phyloP scores from a whole-genome alignment of 2,329 filamentous ascomycete species.

The Xylariaceae sp. region DNA sequence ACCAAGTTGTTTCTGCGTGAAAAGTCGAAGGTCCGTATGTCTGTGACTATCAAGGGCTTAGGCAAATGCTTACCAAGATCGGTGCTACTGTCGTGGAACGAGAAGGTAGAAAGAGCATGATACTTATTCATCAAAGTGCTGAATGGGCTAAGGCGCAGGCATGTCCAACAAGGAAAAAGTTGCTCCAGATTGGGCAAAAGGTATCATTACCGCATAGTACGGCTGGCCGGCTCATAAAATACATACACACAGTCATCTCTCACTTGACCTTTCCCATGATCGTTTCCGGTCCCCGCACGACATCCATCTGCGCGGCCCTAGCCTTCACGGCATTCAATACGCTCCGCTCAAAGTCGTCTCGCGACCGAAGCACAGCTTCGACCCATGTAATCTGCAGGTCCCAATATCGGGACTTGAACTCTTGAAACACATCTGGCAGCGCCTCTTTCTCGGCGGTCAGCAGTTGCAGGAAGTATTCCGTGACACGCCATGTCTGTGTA shows the following conservation, averaged over 20 bases:
- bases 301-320: conserved; percentile 78
- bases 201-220: conserved; percentile 15
- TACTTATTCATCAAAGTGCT: no score
- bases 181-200: no score
- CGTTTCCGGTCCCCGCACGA: conserved; percentile 78
- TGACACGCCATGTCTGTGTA: conserved; percentile 88
- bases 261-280: conserved; percentile 92
- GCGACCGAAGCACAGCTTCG: conserved; percentile 77
- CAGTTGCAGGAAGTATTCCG: conserved; percentile 76
- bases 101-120: no score
- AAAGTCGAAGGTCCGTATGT: no score
- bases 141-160: no score
- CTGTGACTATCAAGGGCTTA: no score
- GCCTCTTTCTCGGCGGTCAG: conserved; percentile 71
- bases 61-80: no score
- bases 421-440: conserved; percentile 73
- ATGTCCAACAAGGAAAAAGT: no score
- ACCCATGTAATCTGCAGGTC: conserved; percentile 95
- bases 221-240: conserved; percentile 5
- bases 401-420: conserved; percentile 85
- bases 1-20: no score
- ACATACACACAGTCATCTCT: conserved; percentile 11
- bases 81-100: no score
- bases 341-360: conserved; percentile 90
- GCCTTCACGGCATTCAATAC: conserved; percentile 88